These are phyloP conservation scores for Kodamaea jinghongensis DNA, from an alignment of 805 yeast species.

Conservation along the genomic window DNA sequence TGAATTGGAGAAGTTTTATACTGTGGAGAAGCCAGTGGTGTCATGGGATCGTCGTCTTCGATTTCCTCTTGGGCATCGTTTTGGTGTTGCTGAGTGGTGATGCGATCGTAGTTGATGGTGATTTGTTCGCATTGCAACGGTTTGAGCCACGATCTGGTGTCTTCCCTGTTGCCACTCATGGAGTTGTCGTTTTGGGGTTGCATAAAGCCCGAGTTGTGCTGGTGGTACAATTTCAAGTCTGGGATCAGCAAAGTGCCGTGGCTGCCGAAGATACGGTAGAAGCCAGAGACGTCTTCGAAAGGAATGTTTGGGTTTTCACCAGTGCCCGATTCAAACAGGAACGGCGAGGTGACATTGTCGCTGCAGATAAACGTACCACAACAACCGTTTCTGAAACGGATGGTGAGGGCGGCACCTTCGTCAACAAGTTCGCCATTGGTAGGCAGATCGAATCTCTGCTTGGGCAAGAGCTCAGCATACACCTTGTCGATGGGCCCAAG, in stretches of 20 bases:
- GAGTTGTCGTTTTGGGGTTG: constrained; percentile 9
- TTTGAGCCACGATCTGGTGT: constrained; percentile 26
- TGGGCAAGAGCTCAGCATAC: constrained; percentile 33
- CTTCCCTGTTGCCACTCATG: constrained; percentile 13
- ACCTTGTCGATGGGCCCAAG: constrained; percentile 37
- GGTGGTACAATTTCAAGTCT: constrained; percentile 34
- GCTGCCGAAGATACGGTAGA: constrained; percentile 39
- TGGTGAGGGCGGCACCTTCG: constrained; percentile 37
- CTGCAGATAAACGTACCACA: constrained; percentile 38
- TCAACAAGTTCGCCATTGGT: constrained; percentile 24
- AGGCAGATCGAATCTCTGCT: constrained; percentile 22
- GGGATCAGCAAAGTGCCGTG: constrained; percentile 39
- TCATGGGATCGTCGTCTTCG: constrained; percentile 13
- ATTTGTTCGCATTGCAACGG: constrained; percentile 24
- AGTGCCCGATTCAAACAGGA: constrained; percentile 37
- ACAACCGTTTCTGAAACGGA: constrained; percentile 30
- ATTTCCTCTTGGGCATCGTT: constrained; percentile 1
- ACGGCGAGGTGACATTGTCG: constrained; percentile 38
- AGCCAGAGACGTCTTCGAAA: constrained; percentile 25
- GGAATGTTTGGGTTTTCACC: constrained; percentile 42
- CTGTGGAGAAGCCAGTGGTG: constrained; percentile 34
- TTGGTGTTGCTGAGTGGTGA: constrained; percentile 8
- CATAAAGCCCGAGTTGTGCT: constrained; percentile 7
- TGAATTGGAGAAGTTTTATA: constrained; percentile 21
- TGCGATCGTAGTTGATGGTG: constrained; percentile 13